Conservation (phyloP, 139 green algal species). For the Penium margaritaceum region DNA sequence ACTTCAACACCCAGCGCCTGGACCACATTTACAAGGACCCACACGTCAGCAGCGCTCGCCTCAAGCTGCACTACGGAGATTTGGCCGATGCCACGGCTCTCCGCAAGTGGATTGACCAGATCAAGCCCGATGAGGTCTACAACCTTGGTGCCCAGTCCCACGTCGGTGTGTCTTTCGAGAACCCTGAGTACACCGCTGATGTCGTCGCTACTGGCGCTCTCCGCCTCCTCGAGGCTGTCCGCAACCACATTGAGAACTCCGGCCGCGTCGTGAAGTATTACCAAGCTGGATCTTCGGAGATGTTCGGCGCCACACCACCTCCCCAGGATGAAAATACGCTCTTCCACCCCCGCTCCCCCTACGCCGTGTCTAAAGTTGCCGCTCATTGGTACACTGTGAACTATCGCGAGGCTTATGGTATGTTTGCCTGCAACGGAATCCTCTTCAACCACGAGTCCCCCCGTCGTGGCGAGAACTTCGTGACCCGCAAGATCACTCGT, state of each 20-base stretch:
- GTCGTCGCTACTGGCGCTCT: constrained; percentile 52
- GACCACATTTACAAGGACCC: constrained; percentile 55
- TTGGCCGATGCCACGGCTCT: constrained; percentile 55
- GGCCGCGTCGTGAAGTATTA: constrained; percentile 54
- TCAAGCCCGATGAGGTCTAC: constrained; percentile 66
- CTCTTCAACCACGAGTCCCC: constrained; percentile 79
- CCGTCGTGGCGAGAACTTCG: constrained; percentile 67
- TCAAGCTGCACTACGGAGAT: constrained; percentile 59
- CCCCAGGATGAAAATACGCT: constrained; percentile 63
- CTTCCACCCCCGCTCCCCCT: constrained; percentile 70
- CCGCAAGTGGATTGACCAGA: constrained; percentile 38
- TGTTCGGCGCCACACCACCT: constrained; percentile 68
- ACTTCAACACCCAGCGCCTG: constrained; percentile 59
- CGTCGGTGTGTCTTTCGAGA: constrained; percentile 68
- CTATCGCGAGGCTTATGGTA: constrained; percentile 69
- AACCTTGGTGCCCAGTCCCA: constrained; percentile 71
- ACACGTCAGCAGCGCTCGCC: constrained; percentile 28
- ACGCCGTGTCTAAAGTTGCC: constrained; percentile 69
- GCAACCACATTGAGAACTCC: constrained; percentile 47
- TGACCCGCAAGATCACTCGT: constrained; percentile 65
- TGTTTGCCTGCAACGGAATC: constrained; percentile 71
- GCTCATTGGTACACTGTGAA: constrained; percentile 67
- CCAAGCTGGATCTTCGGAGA: constrained; percentile 69
- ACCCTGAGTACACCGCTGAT: constrained; percentile 65
- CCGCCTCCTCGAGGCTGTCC: constrained; percentile 64